These are phyloP conservation scores for Phytopythium litorale DNA, from an alignment of 352 stramenopile species.

Conservation along the genomic window DNA sequence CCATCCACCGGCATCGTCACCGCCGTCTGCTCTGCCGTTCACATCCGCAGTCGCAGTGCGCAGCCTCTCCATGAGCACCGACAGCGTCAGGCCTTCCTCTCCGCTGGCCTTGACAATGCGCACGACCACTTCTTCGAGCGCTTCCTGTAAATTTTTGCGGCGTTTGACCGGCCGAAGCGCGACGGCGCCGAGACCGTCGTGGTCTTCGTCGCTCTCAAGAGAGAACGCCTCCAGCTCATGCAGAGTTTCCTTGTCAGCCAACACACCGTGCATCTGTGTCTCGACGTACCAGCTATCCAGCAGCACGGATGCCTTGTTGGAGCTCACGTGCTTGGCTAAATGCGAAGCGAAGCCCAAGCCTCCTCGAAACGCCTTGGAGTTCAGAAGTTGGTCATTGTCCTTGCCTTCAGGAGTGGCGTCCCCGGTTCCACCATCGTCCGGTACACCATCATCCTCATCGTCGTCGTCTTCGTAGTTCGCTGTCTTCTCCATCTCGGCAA, in stretches of 20 bases:
- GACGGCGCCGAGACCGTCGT: constrained; percentile 10
- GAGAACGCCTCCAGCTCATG: constrained; percentile 56
- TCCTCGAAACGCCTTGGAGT: constrained; percentile 58
- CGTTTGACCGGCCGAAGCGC: constrained; percentile 20
- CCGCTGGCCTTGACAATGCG: constrained; percentile 34
- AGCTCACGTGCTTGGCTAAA: constrained; percentile 60
- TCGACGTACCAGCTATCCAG: constrained; percentile 75
- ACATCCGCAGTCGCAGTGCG: neutral
- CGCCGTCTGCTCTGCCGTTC: neutral
- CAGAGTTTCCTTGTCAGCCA: constrained; percentile 25
- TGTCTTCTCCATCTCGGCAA: constrained; percentile 6
- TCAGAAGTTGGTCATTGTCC: constrained; percentile 33
- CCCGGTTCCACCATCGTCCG: constrained; percentile 11
- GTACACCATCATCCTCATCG: constrained; percentile 8
- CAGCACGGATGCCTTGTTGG: constrained; percentile 51
- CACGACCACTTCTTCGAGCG: constrained; percentile 19
- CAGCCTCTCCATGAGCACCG: constrained; percentile 23
- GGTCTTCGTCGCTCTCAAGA: constrained; percentile 17
- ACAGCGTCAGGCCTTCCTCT: constrained; percentile 35
- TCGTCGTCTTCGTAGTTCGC: constrained; percentile 7
- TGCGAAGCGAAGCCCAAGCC: constrained; percentile 66
- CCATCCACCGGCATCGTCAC: neutral
- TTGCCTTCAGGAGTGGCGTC: constrained; percentile 11
- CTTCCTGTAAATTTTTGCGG: constrained; percentile 17
- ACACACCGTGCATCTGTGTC: constrained; percentile 52